phyloP scores from a whole-genome alignment of 2,329 filamentous ascomycete genomes.

The Tolypocladium album region DNA sequence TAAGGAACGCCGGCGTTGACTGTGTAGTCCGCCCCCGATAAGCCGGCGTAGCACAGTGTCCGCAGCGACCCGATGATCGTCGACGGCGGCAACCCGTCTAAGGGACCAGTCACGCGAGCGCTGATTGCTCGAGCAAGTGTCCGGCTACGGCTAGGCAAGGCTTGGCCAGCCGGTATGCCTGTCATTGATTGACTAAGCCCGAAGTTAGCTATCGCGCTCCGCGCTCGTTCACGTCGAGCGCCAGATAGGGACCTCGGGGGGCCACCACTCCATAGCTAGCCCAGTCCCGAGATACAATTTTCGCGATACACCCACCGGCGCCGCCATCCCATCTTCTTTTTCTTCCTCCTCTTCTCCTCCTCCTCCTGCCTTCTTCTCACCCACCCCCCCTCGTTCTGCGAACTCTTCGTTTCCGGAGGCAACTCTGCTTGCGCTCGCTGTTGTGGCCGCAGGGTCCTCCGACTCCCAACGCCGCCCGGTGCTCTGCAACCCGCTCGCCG shows the following conservation, averaged over 20 bases:
- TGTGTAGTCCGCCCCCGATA: neutral
- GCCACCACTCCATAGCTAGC: neutral
- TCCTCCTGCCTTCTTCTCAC: neutral
- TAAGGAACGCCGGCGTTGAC: neutral
- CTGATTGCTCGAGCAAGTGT: neutral
- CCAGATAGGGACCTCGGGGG: neutral
- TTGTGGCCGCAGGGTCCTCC: neutral
- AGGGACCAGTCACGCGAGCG: neutral
- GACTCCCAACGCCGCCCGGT: neutral
- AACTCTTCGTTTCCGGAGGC: neutral
- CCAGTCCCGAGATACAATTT: neutral
- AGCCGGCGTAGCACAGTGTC: neutral
- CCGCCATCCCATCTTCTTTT: neutral
- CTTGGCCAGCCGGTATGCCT: neutral
- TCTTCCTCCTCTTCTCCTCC: neutral
- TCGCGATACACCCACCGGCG: neutral
- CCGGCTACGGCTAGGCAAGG: too few species aligned
- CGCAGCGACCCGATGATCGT: neutral
- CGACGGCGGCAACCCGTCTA: neutral
- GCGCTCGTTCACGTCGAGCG: neutral
- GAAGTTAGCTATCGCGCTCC: neutral
- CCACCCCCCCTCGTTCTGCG: neutral
- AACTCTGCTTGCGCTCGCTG: neutral
- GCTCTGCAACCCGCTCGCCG: too few species aligned
- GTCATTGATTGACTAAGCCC: neutral